Evolutionary conservation across 1,284 basidiomycete species (phyloP).

Genomic region (Neolentinus lepideus): DNA sequence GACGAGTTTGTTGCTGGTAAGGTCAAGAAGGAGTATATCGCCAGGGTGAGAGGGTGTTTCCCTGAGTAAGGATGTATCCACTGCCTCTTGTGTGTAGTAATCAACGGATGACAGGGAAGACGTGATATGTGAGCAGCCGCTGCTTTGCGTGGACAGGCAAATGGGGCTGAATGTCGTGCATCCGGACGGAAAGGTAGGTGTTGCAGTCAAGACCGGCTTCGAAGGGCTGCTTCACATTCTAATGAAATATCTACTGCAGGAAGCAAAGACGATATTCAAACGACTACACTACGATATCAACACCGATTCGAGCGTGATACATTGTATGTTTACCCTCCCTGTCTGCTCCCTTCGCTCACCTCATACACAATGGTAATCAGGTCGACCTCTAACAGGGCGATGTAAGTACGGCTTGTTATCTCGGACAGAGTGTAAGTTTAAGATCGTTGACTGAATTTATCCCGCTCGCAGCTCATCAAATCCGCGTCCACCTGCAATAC

Average conservation of each 20-base stretch:
- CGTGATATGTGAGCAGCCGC: conserved; percentile 77
- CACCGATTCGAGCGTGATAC: conserved; percentile 84
- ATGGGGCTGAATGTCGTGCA: conserved; percentile 95
- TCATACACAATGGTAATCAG: no score
- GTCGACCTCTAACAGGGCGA: conserved; percentile 80
- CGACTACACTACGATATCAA: conserved; percentile 78
- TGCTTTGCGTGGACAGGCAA: conserved; percentile 91
- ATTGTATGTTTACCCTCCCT: conserved; percentile 71
- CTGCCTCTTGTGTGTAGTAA: no score
- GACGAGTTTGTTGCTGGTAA: conserved; percentile 77
- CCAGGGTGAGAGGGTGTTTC: conserved; percentile 79
- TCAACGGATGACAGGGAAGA: no score
- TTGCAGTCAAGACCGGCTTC: conserved; percentile 2
- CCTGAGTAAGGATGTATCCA: no score
- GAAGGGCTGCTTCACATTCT: no score
- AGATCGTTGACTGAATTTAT: no score
- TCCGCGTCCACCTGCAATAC: conserved; percentile 94
- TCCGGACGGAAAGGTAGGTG: conserved; percentile 79
- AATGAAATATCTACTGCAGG: no score
- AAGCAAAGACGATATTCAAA: conserved; percentile 87
- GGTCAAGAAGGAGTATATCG: conserved; percentile 89
- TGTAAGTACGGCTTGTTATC: conserved; percentile 51
- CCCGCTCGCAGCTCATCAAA: conserved; percentile 94
- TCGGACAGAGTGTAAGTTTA: no score
- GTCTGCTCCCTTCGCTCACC: neutral